Base-by-base conservation (phyloP, 768 basidiomycete genomes). In the Gymnopilus junonius region DNA sequence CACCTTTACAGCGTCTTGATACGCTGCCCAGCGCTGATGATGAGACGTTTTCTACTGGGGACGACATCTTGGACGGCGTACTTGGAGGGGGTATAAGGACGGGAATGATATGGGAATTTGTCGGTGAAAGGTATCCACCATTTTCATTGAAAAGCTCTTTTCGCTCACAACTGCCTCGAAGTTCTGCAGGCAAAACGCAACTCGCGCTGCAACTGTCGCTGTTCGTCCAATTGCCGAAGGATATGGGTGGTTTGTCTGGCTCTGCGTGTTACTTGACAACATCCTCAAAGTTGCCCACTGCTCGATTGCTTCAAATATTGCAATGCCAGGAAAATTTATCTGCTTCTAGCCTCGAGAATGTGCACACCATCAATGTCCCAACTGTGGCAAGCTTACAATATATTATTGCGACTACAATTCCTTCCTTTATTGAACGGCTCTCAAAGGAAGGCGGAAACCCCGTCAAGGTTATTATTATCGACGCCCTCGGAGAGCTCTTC, bases 171-270 rank as follows among this genome's bases (percentile, higher is more conserved):
- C 12, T 1, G 15, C 2, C 6, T 46, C 14, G 1, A 72, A 99
- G 97, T 72, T 90, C 95, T 23, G 88, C 97, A 27, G 97, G 97
- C 39, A 99, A 99, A 78, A 95, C 95, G 0, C 95, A 99, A 69
- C 76, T 99, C 4, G 92, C 91, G 3, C 80, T 99, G 14, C 95
- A 96, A 67, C 83, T 94, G 20, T 87, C 93, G 3, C 78, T 97
- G 31, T 80, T 85, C 21, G 90, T 92, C 0, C 96, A 98, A 72
- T 80, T 93, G 0, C 87, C 92, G 23, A 69, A 21, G 48, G 70
- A 74, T 45, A 75, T 80, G 4, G 87, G 87, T 8, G 92, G 89
- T 21, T 74, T 90, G 29, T 78, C 71, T 10, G 93, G 91, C 34
- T 86, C 90, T 1, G 78, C 88, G 1, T 93, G 92, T 71, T 95